Evolutionary conservation across 2,329 filamentous ascomycete species (phyloP).

Genomic region (Delphinella strobiligena): DNA sequence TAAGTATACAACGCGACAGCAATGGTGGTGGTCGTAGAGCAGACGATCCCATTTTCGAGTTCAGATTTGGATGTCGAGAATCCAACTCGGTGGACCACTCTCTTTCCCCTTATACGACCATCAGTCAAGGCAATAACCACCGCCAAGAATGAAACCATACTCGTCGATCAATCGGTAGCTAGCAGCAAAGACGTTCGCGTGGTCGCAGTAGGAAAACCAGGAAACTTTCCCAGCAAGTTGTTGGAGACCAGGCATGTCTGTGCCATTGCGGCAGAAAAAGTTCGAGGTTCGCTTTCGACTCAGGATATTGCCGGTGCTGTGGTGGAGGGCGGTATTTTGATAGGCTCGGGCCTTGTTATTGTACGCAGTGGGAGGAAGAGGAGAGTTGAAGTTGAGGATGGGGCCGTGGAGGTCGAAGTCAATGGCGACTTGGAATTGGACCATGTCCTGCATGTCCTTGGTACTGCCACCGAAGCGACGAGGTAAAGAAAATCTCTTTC

Average conservation of each 20-base stretch:
- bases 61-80: slow-evolving; percentile 18
- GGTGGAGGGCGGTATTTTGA: slow-evolving; percentile 13
- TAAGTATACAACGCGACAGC: neutral
- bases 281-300: slow-evolving; percentile 13
- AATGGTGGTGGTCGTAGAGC: slow-evolving; percentile 25
- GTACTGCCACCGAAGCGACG: slow-evolving; percentile 15
- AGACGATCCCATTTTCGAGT: slow-evolving; percentile 21
- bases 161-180: slow-evolving; percentile 19
- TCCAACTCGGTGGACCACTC: slow-evolving; percentile 19
- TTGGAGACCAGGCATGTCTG: slow-evolving; percentile 21
- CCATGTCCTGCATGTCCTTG: slow-evolving; percentile 21
- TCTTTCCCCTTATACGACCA: slow-evolving; percentile 23
- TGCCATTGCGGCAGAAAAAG: slow-evolving; percentile 18
- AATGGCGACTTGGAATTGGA: slow-evolving; percentile 19
- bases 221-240: slow-evolving; percentile 23
- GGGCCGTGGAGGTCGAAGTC: slow-evolving; percentile 16
- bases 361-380: slow-evolving; percentile 17
- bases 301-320: slow-evolving; percentile 18
- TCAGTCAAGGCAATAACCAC: slow-evolving; percentile 17
- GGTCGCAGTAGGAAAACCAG: slow-evolving; percentile 16
- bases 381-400: slow-evolving; percentile 13
- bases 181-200: slow-evolving; percentile 17
- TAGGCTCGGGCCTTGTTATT: slow-evolving; percentile 17
- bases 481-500: slow-evolving; percentile 5
- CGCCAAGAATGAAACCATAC: slow-evolving; percentile 17